Percentiles rank a stretch among this genome's conserved stretches.
These are phyloP conservation scores for Antitrichia curtipendula DNA, from an alignment of 225 moss, liverwort and hornwort genomes.

Conservation along the genomic window DNA sequence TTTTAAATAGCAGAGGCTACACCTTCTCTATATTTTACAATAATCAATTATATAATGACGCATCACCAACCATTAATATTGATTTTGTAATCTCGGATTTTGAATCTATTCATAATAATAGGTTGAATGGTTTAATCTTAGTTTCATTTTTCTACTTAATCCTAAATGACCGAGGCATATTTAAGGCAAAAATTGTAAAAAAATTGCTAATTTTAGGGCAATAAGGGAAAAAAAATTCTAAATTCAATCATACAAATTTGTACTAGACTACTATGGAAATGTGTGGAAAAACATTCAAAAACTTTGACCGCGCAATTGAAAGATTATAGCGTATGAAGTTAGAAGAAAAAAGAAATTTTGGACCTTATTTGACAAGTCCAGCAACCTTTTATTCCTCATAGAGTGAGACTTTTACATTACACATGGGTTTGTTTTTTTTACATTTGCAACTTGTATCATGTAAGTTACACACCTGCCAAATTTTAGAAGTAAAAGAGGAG, in stretches of 20 bases:
- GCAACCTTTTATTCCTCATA: accelerated
- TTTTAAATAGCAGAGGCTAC: not conserved
- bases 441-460: not conserved
- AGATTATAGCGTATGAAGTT: not conserved
- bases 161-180: too few relatives aligned
- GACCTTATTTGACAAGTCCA: accelerated
- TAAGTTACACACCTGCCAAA: not conserved
- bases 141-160: not conserved
- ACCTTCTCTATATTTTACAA: not conserved
- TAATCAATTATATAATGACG: not conserved
- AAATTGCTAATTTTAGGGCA: too few relatives aligned
- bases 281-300: accelerated
- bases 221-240: too few relatives aligned
- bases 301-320: accelerated
- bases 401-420: not conserved
- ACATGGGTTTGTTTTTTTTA: not conserved
- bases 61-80: not conserved
- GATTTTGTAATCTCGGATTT: not conserved
- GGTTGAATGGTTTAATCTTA: not conserved
- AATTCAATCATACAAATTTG: accelerated
- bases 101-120: not conserved
- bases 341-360: too few relatives aligned
- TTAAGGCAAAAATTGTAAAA: too few relatives aligned
- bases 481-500: not conserved
- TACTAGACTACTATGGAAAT: not conserved